A percentile compares a stretch with the other conserved stretches of the same genome.
These are phyloP conservation scores for Trametes versicolor DNA, from an alignment of 1,284 basidiomycete genomes.

Conservation along the genomic window DNA sequence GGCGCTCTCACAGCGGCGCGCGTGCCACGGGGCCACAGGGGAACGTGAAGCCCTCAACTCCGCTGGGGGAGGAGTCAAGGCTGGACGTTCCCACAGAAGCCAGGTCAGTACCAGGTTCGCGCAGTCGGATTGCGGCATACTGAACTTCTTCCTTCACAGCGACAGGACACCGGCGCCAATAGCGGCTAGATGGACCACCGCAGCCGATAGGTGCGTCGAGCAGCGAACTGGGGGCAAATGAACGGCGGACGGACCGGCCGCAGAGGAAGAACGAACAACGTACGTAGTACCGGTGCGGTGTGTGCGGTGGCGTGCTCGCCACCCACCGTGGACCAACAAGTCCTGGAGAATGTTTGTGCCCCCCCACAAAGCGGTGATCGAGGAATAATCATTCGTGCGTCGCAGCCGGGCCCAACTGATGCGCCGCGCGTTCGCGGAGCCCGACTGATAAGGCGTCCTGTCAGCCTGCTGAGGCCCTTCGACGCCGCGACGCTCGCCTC, in stretches of 20 bases:
- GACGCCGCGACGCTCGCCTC: not conserved
- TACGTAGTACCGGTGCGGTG: not conserved
- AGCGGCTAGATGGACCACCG: not conserved
- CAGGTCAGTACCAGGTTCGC: constrained; percentile 12
- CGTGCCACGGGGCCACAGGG: constrained; percentile 1
- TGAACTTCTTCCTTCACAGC: constrained; percentile 3
- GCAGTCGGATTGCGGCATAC: not conserved
- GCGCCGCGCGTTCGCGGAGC: constrained; percentile 25
- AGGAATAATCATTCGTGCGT: constrained; percentile 2
- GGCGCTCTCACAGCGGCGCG: constrained; percentile 20
- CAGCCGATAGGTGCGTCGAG: not conserved
- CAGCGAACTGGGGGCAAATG: not conserved
- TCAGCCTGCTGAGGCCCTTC: not conserved
- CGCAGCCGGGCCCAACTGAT: constrained; percentile 24
- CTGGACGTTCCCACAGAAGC: constrained; percentile 18
- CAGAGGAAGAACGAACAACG: not conserved
- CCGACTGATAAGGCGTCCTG: constrained; percentile 18
- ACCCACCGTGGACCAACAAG: constrained; percentile 32
- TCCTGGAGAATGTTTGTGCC: constrained; percentile 17
- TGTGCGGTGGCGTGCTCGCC: constrained; percentile 7
- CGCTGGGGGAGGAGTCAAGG: constrained; percentile 4
- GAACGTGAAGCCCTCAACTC: constrained; percentile 6
- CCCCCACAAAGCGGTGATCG: constrained; percentile 17
- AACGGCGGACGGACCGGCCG: not conserved
- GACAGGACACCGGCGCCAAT: not conserved